A percentile compares a stretch with the other conserved stretches of the same genome.
These are phyloP conservation scores for Amphichorda felina DNA, from an alignment of 2,329 filamentous ascomycete genomes.

Conservation along the genomic window DNA sequence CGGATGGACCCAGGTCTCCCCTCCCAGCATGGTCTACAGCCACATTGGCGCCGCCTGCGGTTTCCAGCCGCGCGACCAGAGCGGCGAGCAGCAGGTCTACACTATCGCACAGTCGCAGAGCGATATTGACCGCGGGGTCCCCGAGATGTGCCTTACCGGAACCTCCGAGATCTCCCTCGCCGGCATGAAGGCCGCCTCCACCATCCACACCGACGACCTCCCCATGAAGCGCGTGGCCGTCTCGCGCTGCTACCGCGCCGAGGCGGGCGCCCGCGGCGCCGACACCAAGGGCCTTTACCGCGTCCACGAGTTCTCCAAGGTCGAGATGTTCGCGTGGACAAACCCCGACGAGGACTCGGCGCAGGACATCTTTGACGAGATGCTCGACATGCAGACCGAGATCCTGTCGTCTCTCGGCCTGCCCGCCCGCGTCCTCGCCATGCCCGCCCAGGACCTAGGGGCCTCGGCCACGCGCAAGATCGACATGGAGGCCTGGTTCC, in stretches of 20 bases:
- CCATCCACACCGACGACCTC: slow-evolving; percentile 51
- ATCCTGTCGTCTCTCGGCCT: slow-evolving; percentile 69
- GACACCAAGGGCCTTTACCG: slow-evolving; percentile 93
- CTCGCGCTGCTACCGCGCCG: slow-evolving; percentile 89
- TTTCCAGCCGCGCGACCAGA: slow-evolving; percentile 83
- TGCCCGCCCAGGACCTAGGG: slow-evolving; percentile 81
- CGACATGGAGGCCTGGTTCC: slow-evolving; percentile 93
- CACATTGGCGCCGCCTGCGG: slow-evolving; percentile 87
- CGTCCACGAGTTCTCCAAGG: slow-evolving; percentile 97
- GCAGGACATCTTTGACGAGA: slow-evolving; percentile 63
- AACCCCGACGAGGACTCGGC: slow-evolving; percentile 37
- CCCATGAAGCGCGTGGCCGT: slow-evolving; percentile 73
- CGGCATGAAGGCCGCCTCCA: slow-evolving; percentile 70
- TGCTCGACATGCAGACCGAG: slow-evolving; percentile 76
- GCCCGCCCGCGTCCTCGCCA: slow-evolving; percentile 81
- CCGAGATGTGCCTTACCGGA: slow-evolving; percentile 66
- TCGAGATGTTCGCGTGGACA: slow-evolving; percentile 95
- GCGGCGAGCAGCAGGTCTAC: slow-evolving; percentile 90
- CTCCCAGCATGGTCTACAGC: slow-evolving; percentile 82
- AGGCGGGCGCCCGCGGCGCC: slow-evolving; percentile 80
- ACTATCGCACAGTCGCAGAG: slow-evolving; percentile 53
- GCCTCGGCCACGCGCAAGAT: slow-evolving; percentile 78
- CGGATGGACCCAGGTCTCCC: slow-evolving; percentile 72
- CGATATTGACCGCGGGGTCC: slow-evolving; percentile 49
- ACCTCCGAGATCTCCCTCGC: slow-evolving; percentile 94